Percentiles rank a stretch among this genome's conserved stretches.
These are phyloP conservation scores for Peronospora belbahrii DNA, from an alignment of 352 stramenopile genomes.

Conservation along the genomic window DNA sequence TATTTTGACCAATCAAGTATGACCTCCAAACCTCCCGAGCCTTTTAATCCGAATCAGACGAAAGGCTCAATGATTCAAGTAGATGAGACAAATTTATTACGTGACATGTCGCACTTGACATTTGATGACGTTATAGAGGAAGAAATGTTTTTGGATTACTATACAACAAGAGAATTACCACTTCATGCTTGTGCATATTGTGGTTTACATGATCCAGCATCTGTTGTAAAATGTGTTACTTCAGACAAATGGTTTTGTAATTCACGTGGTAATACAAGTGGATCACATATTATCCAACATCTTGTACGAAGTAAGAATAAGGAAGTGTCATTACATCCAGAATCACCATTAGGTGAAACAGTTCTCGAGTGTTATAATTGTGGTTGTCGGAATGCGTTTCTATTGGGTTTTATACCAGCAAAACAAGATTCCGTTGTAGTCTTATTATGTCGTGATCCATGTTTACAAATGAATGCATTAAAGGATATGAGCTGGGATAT, in stretches of 20 bases:
- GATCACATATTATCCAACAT: constrained; percentile 98
- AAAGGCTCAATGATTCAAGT: too few species aligned
- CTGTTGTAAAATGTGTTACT: constrained; percentile 94
- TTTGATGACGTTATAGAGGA: constrained; percentile 71
- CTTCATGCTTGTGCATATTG: constrained; percentile 95
- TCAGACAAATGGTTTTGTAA: constrained; percentile 99
- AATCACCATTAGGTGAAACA: constrained; percentile 95
- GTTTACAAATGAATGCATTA: constrained; percentile 93
- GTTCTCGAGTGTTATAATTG: constrained; percentile 99
- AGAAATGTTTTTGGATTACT: too few species aligned
- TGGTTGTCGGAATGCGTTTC: constrained; percentile 95
- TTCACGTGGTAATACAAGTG: constrained; percentile 88
- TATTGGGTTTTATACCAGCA: constrained; percentile 97
- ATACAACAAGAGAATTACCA: constrained; percentile 71
- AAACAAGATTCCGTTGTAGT: constrained; percentile 95
- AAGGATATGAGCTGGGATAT: constrained; percentile 99
- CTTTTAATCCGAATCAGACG: too few species aligned
- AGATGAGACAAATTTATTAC: constrained; percentile 28
- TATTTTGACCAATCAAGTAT: constrained; percentile 33
- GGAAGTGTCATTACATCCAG: constrained; percentile 87
- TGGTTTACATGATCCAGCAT: constrained; percentile 93
- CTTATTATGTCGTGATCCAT: constrained; percentile 94
- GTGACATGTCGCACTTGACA: constrained; percentile 52
- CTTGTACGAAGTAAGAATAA: constrained; percentile 92
- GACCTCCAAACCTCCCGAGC: too few species aligned